Evolutionary conservation across 306 rosid genomes (phyloP).

Genomic region (Castanopsis chinensis): DNA sequence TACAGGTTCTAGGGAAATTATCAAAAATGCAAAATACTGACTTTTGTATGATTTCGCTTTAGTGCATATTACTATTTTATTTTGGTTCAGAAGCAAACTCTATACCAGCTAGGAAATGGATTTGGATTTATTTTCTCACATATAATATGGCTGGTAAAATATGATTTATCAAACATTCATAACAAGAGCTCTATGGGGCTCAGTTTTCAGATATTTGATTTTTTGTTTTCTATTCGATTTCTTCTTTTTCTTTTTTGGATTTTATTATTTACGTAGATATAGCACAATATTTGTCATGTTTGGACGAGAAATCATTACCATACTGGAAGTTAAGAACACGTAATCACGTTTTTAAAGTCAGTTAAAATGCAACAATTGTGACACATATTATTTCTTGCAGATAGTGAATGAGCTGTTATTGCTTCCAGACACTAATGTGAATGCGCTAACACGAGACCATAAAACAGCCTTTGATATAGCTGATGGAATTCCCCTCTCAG

Average conservation of each 20-base stretch:
- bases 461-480: conserved; percentile 87
- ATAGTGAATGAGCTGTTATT: conserved; percentile 67
- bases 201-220: neutral
- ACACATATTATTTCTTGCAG: conserved; percentile 46
- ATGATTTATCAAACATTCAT: neutral
- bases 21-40: too few species aligned
- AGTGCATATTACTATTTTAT: too few species aligned
- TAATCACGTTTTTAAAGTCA: neutral
- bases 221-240: neutral
- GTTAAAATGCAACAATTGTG: neutral
- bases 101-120: too few species aligned
- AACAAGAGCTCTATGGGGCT: neutral
- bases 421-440: conserved; percentile 64
- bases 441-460: conserved; percentile 70
- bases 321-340: neutral
- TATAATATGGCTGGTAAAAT: too few species aligned
- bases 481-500: conserved; percentile 71
- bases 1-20: too few species aligned
- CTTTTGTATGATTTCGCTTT: too few species aligned
- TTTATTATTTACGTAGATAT: neutral
- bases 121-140: too few species aligned
- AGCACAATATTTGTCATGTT: too few species aligned
- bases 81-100: too few species aligned
- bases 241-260: neutral
- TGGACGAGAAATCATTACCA: neutral